Evolutionary conservation across 208 protist species (phyloP).

Genomic region (Leptomonas seymouri): DNA sequence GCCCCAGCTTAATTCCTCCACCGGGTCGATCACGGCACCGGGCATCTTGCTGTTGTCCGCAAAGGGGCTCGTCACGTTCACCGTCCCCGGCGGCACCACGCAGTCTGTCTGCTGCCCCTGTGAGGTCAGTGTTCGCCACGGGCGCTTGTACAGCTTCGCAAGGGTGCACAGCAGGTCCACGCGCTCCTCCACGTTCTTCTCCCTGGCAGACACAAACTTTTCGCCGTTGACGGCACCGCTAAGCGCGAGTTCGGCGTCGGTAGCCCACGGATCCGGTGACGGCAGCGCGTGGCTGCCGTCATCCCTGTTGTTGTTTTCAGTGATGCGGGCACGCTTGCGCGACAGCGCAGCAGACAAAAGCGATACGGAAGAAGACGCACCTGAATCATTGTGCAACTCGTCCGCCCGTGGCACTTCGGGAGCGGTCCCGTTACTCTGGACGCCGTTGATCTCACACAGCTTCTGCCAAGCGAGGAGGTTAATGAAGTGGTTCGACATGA

Average conservation of each 20-base stretch:
- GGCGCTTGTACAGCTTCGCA: conserved; percentile 60
- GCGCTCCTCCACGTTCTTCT: conserved; percentile 65
- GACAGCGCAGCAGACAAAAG: not conserved
- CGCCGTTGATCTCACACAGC: conserved; percentile 70
- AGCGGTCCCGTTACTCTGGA: not conserved
- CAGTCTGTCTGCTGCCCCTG: conserved; percentile 72
- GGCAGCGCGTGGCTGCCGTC: conserved; percentile 22
- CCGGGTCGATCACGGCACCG: conserved; percentile 42
- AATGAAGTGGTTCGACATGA: conserved; percentile 89
- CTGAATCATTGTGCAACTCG: too few relatives aligned
- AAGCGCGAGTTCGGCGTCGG: conserved; percentile 31
- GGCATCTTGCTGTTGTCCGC: conserved; percentile 45
- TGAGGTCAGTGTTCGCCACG: conserved; percentile 60
- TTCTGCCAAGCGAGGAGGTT: conserved; percentile 85
- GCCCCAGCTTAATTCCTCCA: conserved; percentile 55
- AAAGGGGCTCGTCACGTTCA: conserved; percentile 79
- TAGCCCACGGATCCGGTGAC: conserved; percentile 73
- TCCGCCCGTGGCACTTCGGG: not conserved
- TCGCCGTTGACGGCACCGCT: conserved; percentile 3
- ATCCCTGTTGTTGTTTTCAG: not conserved
- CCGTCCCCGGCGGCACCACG: conserved; percentile 66
- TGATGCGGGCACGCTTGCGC: conserved; percentile 16
- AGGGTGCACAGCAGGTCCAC: conserved; percentile 68
- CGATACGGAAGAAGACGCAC: not conserved
- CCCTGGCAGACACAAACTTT: conserved; percentile 59